Conservation (phyloP, 768 basidiomycete genomes). For the Pleurotus tuber-regium region DNA sequence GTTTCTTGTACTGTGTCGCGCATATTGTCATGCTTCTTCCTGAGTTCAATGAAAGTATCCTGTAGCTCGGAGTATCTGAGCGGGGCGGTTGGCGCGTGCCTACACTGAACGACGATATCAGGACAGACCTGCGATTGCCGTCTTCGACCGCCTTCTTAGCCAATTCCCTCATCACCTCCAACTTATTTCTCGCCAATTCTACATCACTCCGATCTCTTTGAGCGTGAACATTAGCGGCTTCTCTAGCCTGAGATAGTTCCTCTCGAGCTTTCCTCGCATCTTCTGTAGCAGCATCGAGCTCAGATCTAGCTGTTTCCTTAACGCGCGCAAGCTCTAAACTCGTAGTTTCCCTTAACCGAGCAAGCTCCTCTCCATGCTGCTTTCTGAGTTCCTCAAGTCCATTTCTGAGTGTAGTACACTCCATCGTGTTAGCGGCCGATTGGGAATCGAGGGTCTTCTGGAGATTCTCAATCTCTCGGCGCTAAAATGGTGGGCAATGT, state of each 20-base stretch:
- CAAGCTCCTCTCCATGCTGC: background rate
- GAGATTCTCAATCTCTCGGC: background rate
- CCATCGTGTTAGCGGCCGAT: background rate
- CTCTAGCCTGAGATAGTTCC: background rate
- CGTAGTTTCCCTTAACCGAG: background rate
- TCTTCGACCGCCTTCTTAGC: constrained; percentile 11
- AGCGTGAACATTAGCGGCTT: background rate
- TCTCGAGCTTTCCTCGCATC: background rate
- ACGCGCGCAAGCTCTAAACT: background rate
- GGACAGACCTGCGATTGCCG: constrained; percentile 8
- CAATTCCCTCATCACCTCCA: constrained; percentile 6
- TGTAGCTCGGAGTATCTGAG: constrained; percentile 12
- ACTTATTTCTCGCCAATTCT: background rate
- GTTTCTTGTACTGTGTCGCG: constrained; percentile 1
- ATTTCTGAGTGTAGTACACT: background rate
- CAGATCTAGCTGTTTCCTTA: background rate
- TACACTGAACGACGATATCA: background rate
- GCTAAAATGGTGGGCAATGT: background rate
- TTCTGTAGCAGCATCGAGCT: background rate
- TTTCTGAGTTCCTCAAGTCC: background rate
- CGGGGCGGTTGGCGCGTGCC: background rate
- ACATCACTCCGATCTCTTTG: background rate
- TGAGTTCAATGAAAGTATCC: constrained; percentile 8
- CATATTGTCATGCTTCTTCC: constrained; percentile 1
- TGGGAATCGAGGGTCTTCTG: background rate